Base-by-base conservation (phyloP, 2,329 filamentous ascomycete genomes). In the Colletotrichum costaricense region DNA sequence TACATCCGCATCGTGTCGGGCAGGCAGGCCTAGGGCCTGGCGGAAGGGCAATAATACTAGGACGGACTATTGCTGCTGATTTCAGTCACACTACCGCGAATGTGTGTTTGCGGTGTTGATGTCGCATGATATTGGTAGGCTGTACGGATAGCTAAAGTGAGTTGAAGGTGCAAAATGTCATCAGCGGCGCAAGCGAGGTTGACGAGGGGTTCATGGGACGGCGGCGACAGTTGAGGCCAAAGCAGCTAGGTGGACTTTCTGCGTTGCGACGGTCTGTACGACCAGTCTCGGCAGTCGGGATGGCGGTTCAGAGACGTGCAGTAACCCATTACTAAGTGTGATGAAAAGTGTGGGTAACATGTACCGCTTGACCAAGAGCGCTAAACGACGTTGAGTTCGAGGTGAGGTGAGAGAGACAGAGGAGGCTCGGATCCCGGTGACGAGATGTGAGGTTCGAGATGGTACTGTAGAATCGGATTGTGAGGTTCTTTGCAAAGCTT, bases 51-150 rank as follows among this genome's bases (percentile, higher is more conserved):
- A 49, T n/a, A 46, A 73, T 73, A 73, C 33, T 33, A 56, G 54
- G 22, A 54, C 70, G 70, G 66, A 65, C 42, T 65, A 70, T 64
- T 24, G 56, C 52, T 73, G 26, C 67, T 58, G 35, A 55, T 70
- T 69, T 55, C 42, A 65, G 70, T n/a, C 60, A 70, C 55, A 73
- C 6, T 56, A 65, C 70, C 67, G 60, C 54, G 46, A 30, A 22
- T 11, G 42, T 63, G 56, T 69, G 54, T 38, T 49, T n/a, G 24
- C 16, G 42, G 57, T 24, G 30, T 19, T 60, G 42, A 22, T 71
- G 24, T 67, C 33, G 42, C 46, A 33, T 55, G 33, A 64, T 55
- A 42, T 2, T 16, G 38, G 38, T 42, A 42, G 38, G 38, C 16
- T 42, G 38, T 42, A 26, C 26, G 26, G 26, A 26, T 26, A 26